These are phyloP conservation scores for Neofusicoccum sp. DNA, from an alignment of 2,329 filamentous ascomycete genomes.

Conservation along the genomic window DNA sequence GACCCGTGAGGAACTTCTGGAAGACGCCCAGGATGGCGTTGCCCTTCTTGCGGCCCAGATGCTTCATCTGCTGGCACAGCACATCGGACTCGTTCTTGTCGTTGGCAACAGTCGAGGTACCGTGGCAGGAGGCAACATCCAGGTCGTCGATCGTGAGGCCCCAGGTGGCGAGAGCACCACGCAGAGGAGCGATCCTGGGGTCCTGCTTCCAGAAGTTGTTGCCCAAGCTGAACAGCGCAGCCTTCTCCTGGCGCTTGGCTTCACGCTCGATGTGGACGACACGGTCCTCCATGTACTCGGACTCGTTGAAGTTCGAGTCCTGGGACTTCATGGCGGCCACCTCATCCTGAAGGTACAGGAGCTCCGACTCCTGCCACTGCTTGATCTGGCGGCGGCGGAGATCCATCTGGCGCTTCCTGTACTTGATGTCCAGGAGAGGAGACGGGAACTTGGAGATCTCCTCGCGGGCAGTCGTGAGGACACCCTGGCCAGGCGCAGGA, in stretches of 20 bases:
- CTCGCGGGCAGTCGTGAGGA: slow-evolving; percentile 92
- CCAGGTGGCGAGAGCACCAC: slow-evolving; percentile 95
- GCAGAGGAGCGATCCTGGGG: slow-evolving; percentile 86
- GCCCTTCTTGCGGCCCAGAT: slow-evolving; percentile 92
- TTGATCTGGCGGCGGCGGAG: slow-evolving; percentile 92
- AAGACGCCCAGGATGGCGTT: slow-evolving; percentile 96
- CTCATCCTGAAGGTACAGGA: slow-evolving; percentile 90
- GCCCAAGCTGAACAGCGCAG: slow-evolving; percentile 86
- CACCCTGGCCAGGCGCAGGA: slow-evolving; percentile 92
- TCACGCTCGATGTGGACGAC: slow-evolving; percentile 83
- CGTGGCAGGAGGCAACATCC: slow-evolving; percentile 95
- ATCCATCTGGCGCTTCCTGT: slow-evolving; percentile 91
- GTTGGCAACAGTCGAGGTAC: slow-evolving; percentile 96
- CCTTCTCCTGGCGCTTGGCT: slow-evolving; percentile 85
- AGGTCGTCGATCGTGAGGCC: slow-evolving; percentile 96
- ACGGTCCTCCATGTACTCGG: slow-evolving; percentile 82
- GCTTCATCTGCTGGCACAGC: slow-evolving; percentile 91
- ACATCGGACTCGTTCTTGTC: slow-evolving; percentile 99
- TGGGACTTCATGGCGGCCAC: slow-evolving; percentile 85
- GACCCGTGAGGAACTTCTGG: slow-evolving; percentile 98
- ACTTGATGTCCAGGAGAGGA: slow-evolving; percentile 94
- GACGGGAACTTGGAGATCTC: slow-evolving; percentile 88
- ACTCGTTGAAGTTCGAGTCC: slow-evolving; percentile 67
- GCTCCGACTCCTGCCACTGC: slow-evolving; percentile 92
- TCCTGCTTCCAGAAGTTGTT: slow-evolving; percentile 99